Evolutionary conservation across 2,329 filamentous ascomycete genomes (phyloP), one percentile per base, ranked within the genome.

Genomic region (Aurifilum marmelostoma): DNA sequence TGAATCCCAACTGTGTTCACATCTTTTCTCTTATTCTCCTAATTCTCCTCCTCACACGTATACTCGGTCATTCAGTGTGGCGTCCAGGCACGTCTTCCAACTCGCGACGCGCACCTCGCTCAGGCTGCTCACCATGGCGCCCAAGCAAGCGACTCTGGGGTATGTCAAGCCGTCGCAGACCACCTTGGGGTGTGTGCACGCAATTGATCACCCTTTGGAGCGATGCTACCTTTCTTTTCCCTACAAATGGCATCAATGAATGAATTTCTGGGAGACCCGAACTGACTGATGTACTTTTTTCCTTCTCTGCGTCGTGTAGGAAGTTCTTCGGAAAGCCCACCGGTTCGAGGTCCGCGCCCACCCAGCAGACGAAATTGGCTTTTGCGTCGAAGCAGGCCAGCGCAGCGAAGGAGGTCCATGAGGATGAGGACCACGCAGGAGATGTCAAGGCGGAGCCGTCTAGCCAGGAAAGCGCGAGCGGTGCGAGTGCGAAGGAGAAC

Each of bases 81-180:
- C 72, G 68, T 73, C 72, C 9, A 69, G 68, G 52, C 67, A 68
- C 27, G 58, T 72, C 65, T 37, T 76, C 71, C 73, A 73, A 71
- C 71, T 72, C 70, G 71, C 71, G 68, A 72, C 69, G 67, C 64
- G 70, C 66, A 65, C 71, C 7, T 43, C 64, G 65, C 73, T 69
- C 62, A 60, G 70, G 56, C 65, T 69, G 66, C 67, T 74, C 73
- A 67, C 58, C 58, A 84, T 84, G 81, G 82, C 83, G 74, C 82
- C 82, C 58, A 94, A 92, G 78, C 93, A 97, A 82, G 89, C 92
- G 75, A 97, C 92, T 71, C 82, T 97, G 79, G 92, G 92, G 94
- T 97, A 96, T 82, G 93, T 95, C 72, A 90, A 88, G 80, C 82
- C 89, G 75, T 85, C 85, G 73, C 92, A 95, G 83, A 88, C 86